Base-by-base conservation (phyloP, 441 rosid genomes). In the Eruca vesicaria region DNA sequence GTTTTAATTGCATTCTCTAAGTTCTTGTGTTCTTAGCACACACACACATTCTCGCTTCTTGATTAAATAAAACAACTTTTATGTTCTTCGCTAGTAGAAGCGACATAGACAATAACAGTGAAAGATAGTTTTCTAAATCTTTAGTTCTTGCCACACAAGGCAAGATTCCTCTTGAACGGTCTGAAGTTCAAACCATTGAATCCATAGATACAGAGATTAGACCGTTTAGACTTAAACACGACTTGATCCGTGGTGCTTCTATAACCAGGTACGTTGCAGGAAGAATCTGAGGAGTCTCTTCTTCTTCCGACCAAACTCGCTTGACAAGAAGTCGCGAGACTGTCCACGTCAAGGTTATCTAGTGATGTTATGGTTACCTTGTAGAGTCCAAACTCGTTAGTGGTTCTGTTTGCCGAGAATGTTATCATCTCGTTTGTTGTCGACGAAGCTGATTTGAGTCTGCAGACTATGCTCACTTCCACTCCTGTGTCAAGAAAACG, bases 391-490 rank as follows among this genome's bases (percentile, higher is more conserved):
- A 73, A 45, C 72, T 83, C 87, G 69, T 93, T 89, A 33, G 99
- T 96, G 50, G 91, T 93, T 79, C 99, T 91, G 84, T 91, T 96
- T 72, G 87, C 94, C 36, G 97, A 86, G 82, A 96, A 87, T 43
- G 85, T 66, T 57, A 96, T 63, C 69, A 79, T 84, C 71, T 90
- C 99, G 19, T 69, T 83, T 9, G 90, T 86, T 78, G 59, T 86
- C 7, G 92, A 88, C 0, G 89, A 80, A 61, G 80, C 78, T 21
- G 89, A 89, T 72, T 80, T 88, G 84, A 93, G 83, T 71, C 84
- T 87, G 88, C 99, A 96, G 45, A 89, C 87, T 78, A 96, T 66
- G 74, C 84, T 87, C 74, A 96, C 99, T 80, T 89, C 97, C 43
- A 91, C 97, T 9, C 90, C 99, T 96, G 88, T 31, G 65, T 63